These are phyloP conservation scores for Acer yangbiense DNA, from an alignment of 345 rosid genomes.

Conservation along the genomic window DNA sequence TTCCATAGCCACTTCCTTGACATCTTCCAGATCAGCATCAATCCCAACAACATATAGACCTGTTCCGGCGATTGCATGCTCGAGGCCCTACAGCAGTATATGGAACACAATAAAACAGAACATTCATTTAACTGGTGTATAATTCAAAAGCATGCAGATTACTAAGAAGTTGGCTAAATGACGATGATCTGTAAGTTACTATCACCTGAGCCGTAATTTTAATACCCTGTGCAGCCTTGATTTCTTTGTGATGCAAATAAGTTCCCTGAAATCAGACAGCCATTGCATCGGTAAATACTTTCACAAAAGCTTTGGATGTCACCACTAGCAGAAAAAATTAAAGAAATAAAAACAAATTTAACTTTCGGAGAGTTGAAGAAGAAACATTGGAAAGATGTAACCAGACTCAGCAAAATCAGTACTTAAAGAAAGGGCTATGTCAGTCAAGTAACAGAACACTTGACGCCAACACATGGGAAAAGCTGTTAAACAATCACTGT, in stretches of 20 bases:
- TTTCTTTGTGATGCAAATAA: conserved; percentile 80
- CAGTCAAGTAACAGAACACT: not conserved
- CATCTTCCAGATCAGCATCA: conserved; percentile 72
- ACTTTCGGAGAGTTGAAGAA: not conserved
- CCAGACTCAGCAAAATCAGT: not conserved
- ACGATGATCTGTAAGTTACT: not conserved
- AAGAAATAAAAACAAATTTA: not conserved
- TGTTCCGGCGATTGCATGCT: conserved; percentile 96
- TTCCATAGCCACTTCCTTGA: conserved; percentile 70
- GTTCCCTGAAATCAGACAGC: conserved; percentile 70
- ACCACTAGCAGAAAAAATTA: not conserved
- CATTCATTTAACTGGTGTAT: not conserved
- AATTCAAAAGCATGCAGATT: not conserved
- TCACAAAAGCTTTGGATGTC: not conserved
- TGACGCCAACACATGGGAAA: not conserved
- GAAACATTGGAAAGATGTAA: not conserved
- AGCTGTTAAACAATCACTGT: not conserved
- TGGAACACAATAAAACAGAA: conserved; percentile 5
- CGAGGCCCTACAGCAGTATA: conserved; percentile 63
- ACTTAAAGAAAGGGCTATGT: not conserved
- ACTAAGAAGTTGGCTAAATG: not conserved
- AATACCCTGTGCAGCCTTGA: conserved; percentile 96
- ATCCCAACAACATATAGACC: conserved; percentile 77
- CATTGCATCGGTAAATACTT: conserved; percentile 3
- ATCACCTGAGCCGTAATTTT: conserved; percentile 89